Percentiles rank a stretch among this genome's conserved stretches.
phyloP scores from a whole-genome alignment of 2,329 filamentous ascomycete species.

The Didymella arachidicola region DNA sequence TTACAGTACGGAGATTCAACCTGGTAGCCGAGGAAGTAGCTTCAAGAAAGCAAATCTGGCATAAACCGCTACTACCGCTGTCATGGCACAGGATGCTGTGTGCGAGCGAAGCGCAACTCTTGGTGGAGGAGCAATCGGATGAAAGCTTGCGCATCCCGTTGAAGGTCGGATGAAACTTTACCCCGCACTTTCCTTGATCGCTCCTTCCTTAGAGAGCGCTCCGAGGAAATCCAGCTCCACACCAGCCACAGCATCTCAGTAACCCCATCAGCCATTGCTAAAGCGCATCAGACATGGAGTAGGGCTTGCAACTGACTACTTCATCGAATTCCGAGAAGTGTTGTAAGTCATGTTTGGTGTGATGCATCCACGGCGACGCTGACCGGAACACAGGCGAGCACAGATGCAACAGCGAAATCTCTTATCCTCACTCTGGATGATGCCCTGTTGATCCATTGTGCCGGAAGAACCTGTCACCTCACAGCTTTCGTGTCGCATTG shows the following conservation, averaged over 20 bases:
- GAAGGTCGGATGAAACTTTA: slow-evolving; percentile 22
- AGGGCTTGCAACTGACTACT: neutral
- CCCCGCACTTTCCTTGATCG: slow-evolving; percentile 12
- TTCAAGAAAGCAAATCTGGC: neutral
- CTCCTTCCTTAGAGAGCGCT: slow-evolving; percentile 2
- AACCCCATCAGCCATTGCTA: slow-evolving; percentile 8
- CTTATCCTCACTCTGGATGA: slow-evolving; percentile 20
- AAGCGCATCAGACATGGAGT: slow-evolving; percentile 1
- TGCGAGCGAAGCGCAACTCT: slow-evolving; percentile 10
- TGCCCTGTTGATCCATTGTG: slow-evolving; percentile 9
- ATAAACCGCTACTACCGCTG: slow-evolving; percentile 4
- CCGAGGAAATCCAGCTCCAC: slow-evolving; percentile 13
- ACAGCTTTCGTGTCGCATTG: slow-evolving; percentile 2
- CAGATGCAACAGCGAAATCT: slow-evolving; percentile 26
- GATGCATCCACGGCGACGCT: slow-evolving; percentile 1
- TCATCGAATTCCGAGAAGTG: neutral
- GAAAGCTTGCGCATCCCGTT: neutral
- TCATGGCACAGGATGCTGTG: slow-evolving; percentile 16
- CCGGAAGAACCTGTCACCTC: slow-evolving; percentile 13
- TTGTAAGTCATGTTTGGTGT: neutral
- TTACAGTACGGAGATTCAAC: neutral
- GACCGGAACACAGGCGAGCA: slow-evolving; percentile 11
- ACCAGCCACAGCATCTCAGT: slow-evolving; percentile 11
- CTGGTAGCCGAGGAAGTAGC: slow-evolving; percentile 1
- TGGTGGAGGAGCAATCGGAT: slow-evolving; percentile 9